Base-by-base conservation (phyloP, 1,284 basidiomycete species). In the Heterobasidion occidentale region DNA sequence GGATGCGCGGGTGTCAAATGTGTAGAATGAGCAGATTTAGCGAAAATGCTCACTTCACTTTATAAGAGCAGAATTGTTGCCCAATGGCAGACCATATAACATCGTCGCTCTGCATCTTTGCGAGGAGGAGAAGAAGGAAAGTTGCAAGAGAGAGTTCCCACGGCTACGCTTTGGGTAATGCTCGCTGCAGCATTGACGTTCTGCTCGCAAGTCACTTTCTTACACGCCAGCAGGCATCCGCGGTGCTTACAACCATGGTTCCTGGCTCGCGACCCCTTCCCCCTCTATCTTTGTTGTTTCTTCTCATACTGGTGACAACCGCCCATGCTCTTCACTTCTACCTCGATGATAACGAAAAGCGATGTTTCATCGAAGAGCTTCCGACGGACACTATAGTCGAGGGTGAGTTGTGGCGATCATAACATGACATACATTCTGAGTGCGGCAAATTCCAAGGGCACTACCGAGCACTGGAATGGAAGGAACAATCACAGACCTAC, bases 381-480 rank as follows among this genome's bases (percentile, higher is more conserved):
- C 96, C 96, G n/a, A 88, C 86, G 14, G 91, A 98, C 71, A 99
- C 97, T 15, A 88, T 97, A 42, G 94, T 99, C 15, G 94, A 98
- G 74, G 96, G 95, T 90, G 62, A 54, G 79, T 68, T 46, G 27
- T 27, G 27, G 20, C 35, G 49, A 36, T 36, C 35, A 1, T 47
- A 34, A 36, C 11, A 33, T 34, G 45, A 47, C 14, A 38, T 38
- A 7, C 51, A 44, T 9, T 45, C 36, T 52, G 36, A 11, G n/a
- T 35, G 11, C 14, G n/a, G 27, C 36, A 36, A 33, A 27, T 19
- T 20, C 17, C 17, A 46, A 96, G 94, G 94, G n/a, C 89, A 93
- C 67, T 98, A 97, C 70, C 83, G 83, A 59, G 94, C 94, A 1
- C 78, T 97, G 52, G 89, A 98, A 72, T 99, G 94, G 94, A 80